A percentile compares a stretch with the other conserved stretches of the same genome.
Evolutionary conservation across 1,284 basidiomycete genomes (phyloP).

Genomic region (Ceratobasidium theobromae): DNA sequence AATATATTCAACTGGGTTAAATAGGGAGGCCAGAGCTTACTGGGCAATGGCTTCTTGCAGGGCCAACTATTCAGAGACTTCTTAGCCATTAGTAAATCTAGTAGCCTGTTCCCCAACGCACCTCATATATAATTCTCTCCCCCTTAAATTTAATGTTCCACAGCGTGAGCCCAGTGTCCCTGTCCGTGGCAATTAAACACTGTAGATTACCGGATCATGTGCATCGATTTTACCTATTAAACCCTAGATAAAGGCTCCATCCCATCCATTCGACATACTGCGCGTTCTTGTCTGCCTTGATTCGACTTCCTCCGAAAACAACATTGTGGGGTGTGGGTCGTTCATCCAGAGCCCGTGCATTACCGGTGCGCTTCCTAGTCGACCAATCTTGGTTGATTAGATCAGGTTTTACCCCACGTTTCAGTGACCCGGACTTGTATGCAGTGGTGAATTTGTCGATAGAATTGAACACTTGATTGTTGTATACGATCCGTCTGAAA

Average conservation of each 20-base stretch:
- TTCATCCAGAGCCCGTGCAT: conserved; percentile 56
- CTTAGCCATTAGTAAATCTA: background rate
- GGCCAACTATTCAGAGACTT: conserved; percentile 46
- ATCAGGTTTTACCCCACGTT: conserved; percentile 45
- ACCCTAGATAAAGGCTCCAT: conserved; percentile 62
- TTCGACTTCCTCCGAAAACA: conserved; percentile 59
- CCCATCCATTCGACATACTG: conserved; percentile 67
- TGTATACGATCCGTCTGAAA: conserved; percentile 54
- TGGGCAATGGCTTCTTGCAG: conserved; percentile 41
- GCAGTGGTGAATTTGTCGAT: conserved; percentile 55
- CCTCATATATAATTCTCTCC: conserved; percentile 66
- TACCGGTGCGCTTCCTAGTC: conserved; percentile 47
- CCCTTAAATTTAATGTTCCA: conserved; percentile 66
- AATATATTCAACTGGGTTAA: background rate
- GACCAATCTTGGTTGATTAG: conserved; percentile 49
- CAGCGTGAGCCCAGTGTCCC: conserved; percentile 51
- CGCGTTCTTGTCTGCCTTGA: conserved; percentile 54
- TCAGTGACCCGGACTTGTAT: conserved; percentile 56
- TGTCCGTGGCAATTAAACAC: background rate
- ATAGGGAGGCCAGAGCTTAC: background rate
- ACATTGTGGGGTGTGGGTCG: conserved; percentile 62
- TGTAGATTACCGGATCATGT: background rate
- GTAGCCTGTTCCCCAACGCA: conserved; percentile 35
- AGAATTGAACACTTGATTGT: conserved; percentile 56
- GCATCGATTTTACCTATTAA: conserved; percentile 52